These are phyloP conservation scores for Penicillium paneum DNA, from an alignment of 2,329 filamentous ascomycete species.

Conservation along the genomic window DNA sequence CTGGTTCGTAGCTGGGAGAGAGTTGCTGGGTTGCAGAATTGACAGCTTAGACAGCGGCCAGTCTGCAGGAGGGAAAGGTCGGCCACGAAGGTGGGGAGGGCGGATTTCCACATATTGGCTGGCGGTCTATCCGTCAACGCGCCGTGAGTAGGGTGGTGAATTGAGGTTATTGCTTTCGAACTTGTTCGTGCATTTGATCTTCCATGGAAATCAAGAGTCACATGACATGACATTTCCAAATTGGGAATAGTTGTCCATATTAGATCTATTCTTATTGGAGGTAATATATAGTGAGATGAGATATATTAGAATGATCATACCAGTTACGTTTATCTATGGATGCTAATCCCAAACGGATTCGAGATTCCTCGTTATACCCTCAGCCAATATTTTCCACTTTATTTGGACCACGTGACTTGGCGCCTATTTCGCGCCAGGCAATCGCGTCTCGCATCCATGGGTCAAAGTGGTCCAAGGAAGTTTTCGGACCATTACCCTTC, in stretches of 20 bases:
- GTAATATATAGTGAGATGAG: not conserved
- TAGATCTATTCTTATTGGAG: not conserved
- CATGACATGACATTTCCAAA: not conserved
- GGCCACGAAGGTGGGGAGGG: conserved; percentile 17
- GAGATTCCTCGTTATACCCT: not conserved
- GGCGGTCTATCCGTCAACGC: not conserved
- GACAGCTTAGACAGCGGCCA: conserved; percentile 36
- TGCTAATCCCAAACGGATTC: not conserved
- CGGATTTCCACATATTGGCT: conserved; percentile 32
- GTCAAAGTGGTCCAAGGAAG: conserved; percentile 13
- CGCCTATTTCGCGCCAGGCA: conserved; percentile 30
- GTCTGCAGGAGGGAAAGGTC: conserved; percentile 28
- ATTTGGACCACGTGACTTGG: conserved; percentile 33
- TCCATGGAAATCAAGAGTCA: conserved; percentile 2
- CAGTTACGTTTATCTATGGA: not conserved
- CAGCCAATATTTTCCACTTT: not conserved
- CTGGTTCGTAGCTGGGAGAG: conserved; percentile 19
- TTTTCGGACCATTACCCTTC: conserved; percentile 1
- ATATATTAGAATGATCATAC: not conserved
- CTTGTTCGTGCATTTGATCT: not conserved
- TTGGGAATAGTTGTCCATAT: not conserved
- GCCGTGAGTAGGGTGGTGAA: not conserved
- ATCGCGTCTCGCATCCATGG: conserved; percentile 15
- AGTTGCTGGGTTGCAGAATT: conserved; percentile 28
- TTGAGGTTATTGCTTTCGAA: not conserved